Conservation (phyloP, 2,329 filamentous ascomycete genomes). For the Alternaria gansuensis region DNA sequence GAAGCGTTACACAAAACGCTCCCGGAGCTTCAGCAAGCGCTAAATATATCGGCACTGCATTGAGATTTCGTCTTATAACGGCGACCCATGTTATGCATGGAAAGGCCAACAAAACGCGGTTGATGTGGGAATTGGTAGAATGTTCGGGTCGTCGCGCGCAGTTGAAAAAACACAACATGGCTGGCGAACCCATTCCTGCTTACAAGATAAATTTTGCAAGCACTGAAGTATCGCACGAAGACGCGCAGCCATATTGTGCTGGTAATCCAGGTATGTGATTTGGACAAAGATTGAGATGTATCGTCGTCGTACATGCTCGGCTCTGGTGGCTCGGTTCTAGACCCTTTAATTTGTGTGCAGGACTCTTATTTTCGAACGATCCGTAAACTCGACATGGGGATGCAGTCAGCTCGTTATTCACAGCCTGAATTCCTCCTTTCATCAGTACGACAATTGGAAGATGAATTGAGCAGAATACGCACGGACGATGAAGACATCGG, state of each 20-base stretch:
- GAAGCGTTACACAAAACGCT: slow-evolving; percentile 4
- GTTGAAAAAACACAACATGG: slow-evolving; percentile 12
- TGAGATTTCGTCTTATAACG: slow-evolving; percentile 14
- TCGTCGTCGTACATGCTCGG: background rate
- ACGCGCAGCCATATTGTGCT: background rate
- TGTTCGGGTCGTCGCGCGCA: slow-evolving; percentile 1
- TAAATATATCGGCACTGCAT: slow-evolving; percentile 5
- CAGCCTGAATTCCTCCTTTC: slow-evolving; percentile 7
- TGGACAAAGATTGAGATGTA: slow-evolving; percentile 2
- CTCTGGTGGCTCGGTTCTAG: slow-evolving; percentile 9
- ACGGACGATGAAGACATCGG: slow-evolving; percentile 26
- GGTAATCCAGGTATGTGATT: slow-evolving; percentile 3
- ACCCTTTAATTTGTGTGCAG: slow-evolving; percentile 10
- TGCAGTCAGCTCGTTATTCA: slow-evolving; percentile 8
- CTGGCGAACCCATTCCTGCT: slow-evolving; percentile 7
- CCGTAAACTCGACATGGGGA: slow-evolving; percentile 8
- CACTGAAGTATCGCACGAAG: slow-evolving; percentile 7
- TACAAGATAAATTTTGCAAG: background rate
- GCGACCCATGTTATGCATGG: background rate
- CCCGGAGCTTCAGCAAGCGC: slow-evolving; percentile 4
- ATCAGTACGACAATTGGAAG: slow-evolving; percentile 19
- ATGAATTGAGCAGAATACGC: slow-evolving; percentile 35
- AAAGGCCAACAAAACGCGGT: slow-evolving; percentile 12
- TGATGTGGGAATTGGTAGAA: slow-evolving; percentile 2
- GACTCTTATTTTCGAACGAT: slow-evolving; percentile 1